Evolutionary conservation across 192 early-diverging fungal species (phyloP).

Genomic region (Mortierella claussenii): DNA sequence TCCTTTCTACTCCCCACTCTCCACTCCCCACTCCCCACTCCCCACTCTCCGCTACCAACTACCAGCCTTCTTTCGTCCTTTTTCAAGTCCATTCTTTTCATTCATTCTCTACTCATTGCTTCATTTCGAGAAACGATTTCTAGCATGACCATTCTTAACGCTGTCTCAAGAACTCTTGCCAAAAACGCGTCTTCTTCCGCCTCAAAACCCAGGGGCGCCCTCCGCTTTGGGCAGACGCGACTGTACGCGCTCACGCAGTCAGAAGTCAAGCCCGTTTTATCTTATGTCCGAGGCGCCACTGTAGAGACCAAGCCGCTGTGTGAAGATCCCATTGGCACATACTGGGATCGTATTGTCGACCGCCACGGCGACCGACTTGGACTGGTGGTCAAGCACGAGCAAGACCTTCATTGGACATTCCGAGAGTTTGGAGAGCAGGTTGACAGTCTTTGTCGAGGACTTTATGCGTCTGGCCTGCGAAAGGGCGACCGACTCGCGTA

Average conservation of each 20-base stretch:
- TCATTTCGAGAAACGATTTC: neutral
- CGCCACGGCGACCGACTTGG: constrained; percentile 47
- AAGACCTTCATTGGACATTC: constrained; percentile 55
- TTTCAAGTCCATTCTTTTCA: neutral
- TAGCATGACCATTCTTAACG: neutral
- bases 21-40: constrained; percentile 2
- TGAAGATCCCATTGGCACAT: constrained; percentile 53
- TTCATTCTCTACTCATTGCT: neutral
- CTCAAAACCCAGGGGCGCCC: neutral
- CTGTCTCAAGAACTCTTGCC: neutral
- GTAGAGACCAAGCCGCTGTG: constrained; percentile 30
- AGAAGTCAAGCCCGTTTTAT: neutral
- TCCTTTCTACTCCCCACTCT: neutral
- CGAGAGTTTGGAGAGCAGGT: constrained; percentile 56
- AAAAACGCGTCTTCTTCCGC: neutral
- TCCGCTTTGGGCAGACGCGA: neutral
- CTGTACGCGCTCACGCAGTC: neutral
- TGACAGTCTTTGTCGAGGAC: constrained; percentile 49
- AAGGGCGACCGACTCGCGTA: constrained; percentile 61
- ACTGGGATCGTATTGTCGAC: constrained; percentile 48
- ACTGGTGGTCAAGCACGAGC: constrained; percentile 57
- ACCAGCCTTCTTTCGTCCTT: neutral
- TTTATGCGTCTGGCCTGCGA: constrained; percentile 56
- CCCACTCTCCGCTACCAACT: neutral
- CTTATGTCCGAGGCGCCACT: constrained; percentile 44